Evolutionary conservation across 2,329 filamentous ascomycete genomes (phyloP), one percentile per base, ranked within the genome.

Genomic region (Ophiostoma ulmi): DNA sequence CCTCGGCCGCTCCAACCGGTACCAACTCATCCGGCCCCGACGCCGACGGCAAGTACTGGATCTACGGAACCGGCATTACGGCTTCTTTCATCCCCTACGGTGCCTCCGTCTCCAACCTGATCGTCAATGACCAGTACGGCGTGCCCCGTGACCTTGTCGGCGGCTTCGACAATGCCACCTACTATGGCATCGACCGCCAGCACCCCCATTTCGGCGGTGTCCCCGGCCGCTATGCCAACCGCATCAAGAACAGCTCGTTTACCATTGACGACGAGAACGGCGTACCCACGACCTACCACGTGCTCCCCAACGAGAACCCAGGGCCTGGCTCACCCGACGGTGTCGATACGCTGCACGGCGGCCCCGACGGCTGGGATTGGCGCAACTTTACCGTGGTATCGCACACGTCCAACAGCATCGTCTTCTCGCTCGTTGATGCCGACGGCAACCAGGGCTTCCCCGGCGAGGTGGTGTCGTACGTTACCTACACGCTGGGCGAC

Each of bases 391-490:
- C 89, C 38, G 88, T 94, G 31, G 86, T 89, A n/a, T 82, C 89
- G 2, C 85, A 92, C 79, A 88, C 87, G 13, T 79, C 82, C 66
- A 83, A 83, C 77, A 90, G 86, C 77, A 91, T 94, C 78, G 93
- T 90, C 61, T 94, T 94, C 79, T 88, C 86, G 72, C 84, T 94
- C 65, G 85, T 89, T 70, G 91, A 94, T 76, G 83, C 86, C 0
- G 90, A 90, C 78, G 90, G 90, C 74, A 85, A 90, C 77, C 84
- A 91, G 78, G 91, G 91, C 55, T 94, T 94, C 80, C 91, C 91
- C 0, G 91, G 91, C 70, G 88, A 92, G 78, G 91, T 94, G 6
- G 80, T 91, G 68, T 88, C 88, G 72, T 88, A 91, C 78, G 84
- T 93, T 73, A 93, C 90, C 5, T 94, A 94, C 80, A 89, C 88